phyloP scores from a whole-genome alignment of 2,329 filamentous ascomycete genomes.

The Cladorrhinum sp. region DNA sequence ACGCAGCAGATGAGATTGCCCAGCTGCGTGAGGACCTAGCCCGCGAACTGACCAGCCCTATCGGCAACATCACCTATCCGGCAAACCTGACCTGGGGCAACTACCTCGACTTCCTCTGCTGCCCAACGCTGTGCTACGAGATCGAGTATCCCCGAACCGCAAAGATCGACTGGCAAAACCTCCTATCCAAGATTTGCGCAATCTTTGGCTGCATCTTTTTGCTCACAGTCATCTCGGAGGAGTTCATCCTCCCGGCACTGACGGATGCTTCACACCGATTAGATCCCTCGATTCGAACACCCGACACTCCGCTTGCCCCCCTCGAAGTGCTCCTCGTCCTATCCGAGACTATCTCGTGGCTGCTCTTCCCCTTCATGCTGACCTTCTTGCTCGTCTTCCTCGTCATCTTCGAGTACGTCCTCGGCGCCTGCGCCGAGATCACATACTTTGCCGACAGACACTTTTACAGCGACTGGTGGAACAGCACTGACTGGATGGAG shows the following conservation, averaged over 20 bases:
- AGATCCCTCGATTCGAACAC: slow-evolving; percentile 37
- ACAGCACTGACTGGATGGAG: slow-evolving; percentile 86
- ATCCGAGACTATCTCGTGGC: slow-evolving; percentile 82
- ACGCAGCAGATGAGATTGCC: slow-evolving; percentile 53
- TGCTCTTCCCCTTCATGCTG: slow-evolving; percentile 96
- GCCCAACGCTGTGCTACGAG: slow-evolving; percentile 96
- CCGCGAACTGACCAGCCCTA: slow-evolving; percentile 83
- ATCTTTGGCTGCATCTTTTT: slow-evolving; percentile 97
- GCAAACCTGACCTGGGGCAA: slow-evolving; percentile 80
- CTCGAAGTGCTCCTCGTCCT: slow-evolving; percentile 75
- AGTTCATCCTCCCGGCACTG: slow-evolving; percentile 91
- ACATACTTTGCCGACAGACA: slow-evolving; percentile 90
- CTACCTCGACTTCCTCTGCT: slow-evolving; percentile 83
- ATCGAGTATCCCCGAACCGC: slow-evolving; percentile 85
- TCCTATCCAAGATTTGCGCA: slow-evolving; percentile 81
- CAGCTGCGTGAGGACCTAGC: slow-evolving; percentile 83
- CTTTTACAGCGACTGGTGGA: slow-evolving; percentile 82
- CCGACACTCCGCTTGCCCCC: slow-evolving; percentile 35
- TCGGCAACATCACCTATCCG: slow-evolving; percentile 87
- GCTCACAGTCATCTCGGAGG: slow-evolving; percentile 84
- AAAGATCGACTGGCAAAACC: slow-evolving; percentile 72
- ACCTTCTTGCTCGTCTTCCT: slow-evolving; percentile 94
- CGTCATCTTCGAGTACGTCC: slow-evolving; percentile 95
- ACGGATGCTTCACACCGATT: slow-evolving; percentile 62
- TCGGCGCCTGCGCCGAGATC: slow-evolving; percentile 92